Percentiles rank a stretch among this genome's conserved stretches.
phyloP scores from a whole-genome alignment of 805 yeast genomes.

The Myxozyma geophila region DNA sequence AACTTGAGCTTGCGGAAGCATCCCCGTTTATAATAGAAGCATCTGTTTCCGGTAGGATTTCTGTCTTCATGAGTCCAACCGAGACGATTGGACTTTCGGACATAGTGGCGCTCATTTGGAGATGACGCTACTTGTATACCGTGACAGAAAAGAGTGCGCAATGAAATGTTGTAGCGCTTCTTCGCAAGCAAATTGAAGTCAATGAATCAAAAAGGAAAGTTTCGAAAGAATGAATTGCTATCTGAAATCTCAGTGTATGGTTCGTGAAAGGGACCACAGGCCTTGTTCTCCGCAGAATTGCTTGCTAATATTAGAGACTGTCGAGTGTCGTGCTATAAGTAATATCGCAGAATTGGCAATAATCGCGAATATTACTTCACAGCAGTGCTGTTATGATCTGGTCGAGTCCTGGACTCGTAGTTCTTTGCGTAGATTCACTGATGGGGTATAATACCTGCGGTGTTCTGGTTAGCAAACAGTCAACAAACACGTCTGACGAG shows the following conservation, averaged over 20 bases:
- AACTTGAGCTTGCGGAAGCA: neutral
- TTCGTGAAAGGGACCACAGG: too few species aligned
- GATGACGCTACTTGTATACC: neutral
- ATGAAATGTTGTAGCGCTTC: neutral
- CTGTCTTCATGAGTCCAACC: neutral
- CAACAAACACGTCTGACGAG: slow-evolving; percentile 1
- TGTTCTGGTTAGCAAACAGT: slow-evolving; percentile 1
- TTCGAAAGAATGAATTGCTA: too few species aligned
- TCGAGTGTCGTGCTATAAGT: too few species aligned
- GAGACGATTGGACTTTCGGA: neutral
- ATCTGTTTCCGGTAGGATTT: neutral
- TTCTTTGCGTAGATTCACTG: neutral
- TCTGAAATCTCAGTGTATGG: too few species aligned
- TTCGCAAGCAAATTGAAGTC: too few species aligned
- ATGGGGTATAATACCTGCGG: slow-evolving; percentile 1
- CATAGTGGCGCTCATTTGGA: neutral
- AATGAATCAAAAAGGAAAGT: too few species aligned
- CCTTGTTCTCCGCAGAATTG: too few species aligned
- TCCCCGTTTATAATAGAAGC: neutral
- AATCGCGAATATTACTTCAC: too few species aligned
- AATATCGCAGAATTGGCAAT: too few species aligned
- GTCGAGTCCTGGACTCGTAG: neutral
- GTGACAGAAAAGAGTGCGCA: neutral
- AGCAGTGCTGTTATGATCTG: too few species aligned
- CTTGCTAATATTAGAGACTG: too few species aligned